Evolutionary conservation across 192 early-diverging fungal genomes (phyloP), one percentile per base, ranked within the genome.

Genomic region (Coemansia sp.): DNA sequence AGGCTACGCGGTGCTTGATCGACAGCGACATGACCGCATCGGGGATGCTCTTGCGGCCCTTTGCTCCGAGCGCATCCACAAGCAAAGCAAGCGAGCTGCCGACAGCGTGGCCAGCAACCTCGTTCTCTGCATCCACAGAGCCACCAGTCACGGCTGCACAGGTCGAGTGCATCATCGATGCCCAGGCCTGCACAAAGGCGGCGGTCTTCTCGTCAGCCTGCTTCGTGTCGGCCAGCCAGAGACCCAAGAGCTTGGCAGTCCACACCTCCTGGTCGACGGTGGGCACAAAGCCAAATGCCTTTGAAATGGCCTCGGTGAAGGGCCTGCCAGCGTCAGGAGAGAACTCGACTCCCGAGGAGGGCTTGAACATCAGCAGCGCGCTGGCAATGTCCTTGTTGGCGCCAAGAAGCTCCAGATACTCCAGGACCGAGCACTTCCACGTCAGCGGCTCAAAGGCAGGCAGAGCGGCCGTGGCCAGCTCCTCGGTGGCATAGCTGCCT

Each of bases 381-480:
- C 50, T 40, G 9, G 68, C 68, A 14, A 64, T 33, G 2, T n/a
- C 23, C 3, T 44, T 29, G 30, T 72, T 50, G 49, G 29, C 25
- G 42, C 48, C 53, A 17, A 50, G 52, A 11, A 72, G 39, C 30
- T 64, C 54, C 24, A 73, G 41, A 34, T 58, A 73, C 62, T 73
- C 64, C 3, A 67, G 51, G 34, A 73, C 64, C 9, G 58, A 50
- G 39, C 62, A 65, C 50, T 66, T 54, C 71, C 71, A 73, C n/a
- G 42, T 64, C 37, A 58, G 39, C 43, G 59, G 50, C 47, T 55
- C 20, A 40, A 46, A 55, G 26, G 53, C 46, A 1, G 60, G 63
- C 42, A 57, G 22, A 23, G 59, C 71, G 9, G 63, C 58, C n/a
- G 27, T 10, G 3, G 71, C 71, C 18, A 41, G 35, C 9, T 47